Conservation (phyloP, 192 early-diverging fungal genomes). For the Coemansia erecta region DNA sequence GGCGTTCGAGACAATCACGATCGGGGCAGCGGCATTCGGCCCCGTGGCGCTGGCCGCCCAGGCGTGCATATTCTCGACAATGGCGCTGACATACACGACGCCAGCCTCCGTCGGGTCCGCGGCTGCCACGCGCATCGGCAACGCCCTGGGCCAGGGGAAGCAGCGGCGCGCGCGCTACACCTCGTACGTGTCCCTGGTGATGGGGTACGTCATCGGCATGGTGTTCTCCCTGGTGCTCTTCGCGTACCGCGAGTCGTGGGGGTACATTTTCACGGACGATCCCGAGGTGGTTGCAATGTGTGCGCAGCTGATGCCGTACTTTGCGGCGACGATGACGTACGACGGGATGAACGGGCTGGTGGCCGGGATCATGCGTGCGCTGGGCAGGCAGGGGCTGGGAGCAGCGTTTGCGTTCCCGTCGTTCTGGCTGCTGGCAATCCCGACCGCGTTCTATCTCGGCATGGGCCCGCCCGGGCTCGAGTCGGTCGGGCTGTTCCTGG, state of each 20-base stretch:
- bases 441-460: conserved; percentile 55
- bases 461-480: conserved; percentile 42
- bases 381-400: conserved; percentile 54
- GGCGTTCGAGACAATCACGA: conserved; percentile 71
- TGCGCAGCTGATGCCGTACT: conserved; percentile 37
- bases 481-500: conserved; percentile 63
- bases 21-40: conserved; percentile 80
- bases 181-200: conserved; percentile 55
- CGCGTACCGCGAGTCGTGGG: conserved; percentile 57
- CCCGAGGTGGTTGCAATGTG: conserved; percentile 29
- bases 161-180: conserved; percentile 58
- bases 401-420: conserved; percentile 52
- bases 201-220: conserved; percentile 59
- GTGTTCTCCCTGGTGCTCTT: conserved; percentile 62
- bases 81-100: conserved; percentile 68
- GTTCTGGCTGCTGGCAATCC: conserved; percentile 55
- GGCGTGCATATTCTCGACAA: conserved; percentile 71
- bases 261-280: conserved; percentile 56
- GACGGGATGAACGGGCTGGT: conserved; percentile 62
- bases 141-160: conserved; percentile 62
- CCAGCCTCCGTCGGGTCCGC: conserved; percentile 71
- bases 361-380: conserved; percentile 56
- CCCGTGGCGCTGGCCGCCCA: conserved; percentile 76
- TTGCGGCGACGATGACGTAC: conserved; percentile 35
- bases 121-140: conserved; percentile 75